Base-by-base conservation (phyloP, 2,329 filamentous ascomycete species). In the Beauveria australis region DNA sequence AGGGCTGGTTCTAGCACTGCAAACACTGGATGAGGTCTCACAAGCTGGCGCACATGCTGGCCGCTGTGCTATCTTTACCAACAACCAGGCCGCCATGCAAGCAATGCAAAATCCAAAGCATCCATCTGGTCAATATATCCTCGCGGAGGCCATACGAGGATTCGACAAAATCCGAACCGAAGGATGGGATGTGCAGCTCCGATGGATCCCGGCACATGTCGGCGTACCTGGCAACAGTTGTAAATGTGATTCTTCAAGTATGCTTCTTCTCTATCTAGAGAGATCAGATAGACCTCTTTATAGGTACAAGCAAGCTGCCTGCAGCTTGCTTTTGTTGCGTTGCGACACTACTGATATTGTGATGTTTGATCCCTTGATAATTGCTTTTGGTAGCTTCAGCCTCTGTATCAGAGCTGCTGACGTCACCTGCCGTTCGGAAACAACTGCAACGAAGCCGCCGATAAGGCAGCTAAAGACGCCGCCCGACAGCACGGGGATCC, bases 31-130 rank as follows among this genome's bases (percentile, higher is more conserved):
- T 37, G 62, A 69, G 40, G 55, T 65, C 51, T 52, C 67, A 18
- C 43, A 56, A 46, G 53, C 41, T 37, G 63, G 47, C 10, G 24
- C 12, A 18, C 49, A 43, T 30, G 56, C 64, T 47, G 64, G 65
- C 53, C 65, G 62, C 53, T 67, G 62, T 61, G 62, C 61, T 59
- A 67, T 70, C 61, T 72, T 71, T 57, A 71, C 68, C 19, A 65
- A 71, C 56, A 73, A 71, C 60, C 64, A 72, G 49, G 69, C 69
- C 9, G 68, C 69, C 30, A 70, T 72, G 24, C 63, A 67, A 61
- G 69, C 67, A n/a, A 65, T 69, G 16, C 49, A 19, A 37, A 67
- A 69, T 51, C 69, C 67, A 9, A 67, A 67, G 44, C 52, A 60
- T 51, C 66, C 66, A 33, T 72, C 68, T 0, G 65, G 69, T 46